phyloP scores from a whole-genome alignment of 1,284 basidiomycete species.

The Tilletia caries region DNA sequence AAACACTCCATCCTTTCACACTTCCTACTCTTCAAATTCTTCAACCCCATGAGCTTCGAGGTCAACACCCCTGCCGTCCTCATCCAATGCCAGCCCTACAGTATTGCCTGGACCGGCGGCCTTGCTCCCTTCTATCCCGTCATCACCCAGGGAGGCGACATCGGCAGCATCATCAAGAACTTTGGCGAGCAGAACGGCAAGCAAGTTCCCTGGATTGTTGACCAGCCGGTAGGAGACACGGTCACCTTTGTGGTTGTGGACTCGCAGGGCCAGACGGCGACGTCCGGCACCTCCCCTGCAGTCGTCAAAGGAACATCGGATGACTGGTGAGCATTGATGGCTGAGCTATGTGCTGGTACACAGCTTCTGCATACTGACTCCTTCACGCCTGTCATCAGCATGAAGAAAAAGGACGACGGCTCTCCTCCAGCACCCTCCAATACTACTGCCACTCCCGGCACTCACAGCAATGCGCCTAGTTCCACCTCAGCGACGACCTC shows the following conservation, averaged over 20 bases:
- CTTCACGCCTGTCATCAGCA: not conserved
- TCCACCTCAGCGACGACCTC: too few relatives aligned
- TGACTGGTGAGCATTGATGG: slow-evolving; percentile 23
- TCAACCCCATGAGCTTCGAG: not conserved
- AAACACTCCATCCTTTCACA: not conserved
- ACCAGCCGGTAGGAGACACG: slow-evolving; percentile 18
- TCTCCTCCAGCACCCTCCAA: too few relatives aligned
- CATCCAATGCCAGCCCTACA: slow-evolving; percentile 35
- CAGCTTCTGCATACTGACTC: slow-evolving; percentile 10
- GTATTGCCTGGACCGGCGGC: slow-evolving; percentile 28
- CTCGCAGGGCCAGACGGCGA: slow-evolving; percentile 19
- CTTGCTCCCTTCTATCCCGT: not conserved
- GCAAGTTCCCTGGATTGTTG: not conserved
- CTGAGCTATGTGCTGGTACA: slow-evolving; percentile 15
- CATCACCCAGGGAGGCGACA: slow-evolving; percentile 12
- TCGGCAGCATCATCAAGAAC: not conserved
- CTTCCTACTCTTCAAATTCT: too few relatives aligned
- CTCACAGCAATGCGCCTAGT: too few relatives aligned
- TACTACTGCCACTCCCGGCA: too few relatives aligned
- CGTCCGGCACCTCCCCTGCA: slow-evolving; percentile 22
- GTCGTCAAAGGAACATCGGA: slow-evolving; percentile 25
- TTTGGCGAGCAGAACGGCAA: not conserved
- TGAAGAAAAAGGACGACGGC: too few relatives aligned
- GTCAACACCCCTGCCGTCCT: slow-evolving; percentile 34
- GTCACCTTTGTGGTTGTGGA: slow-evolving; percentile 30